Conservation (phyloP, 2,329 filamentous ascomycete species). For the Xylariaceae sp. region DNA sequence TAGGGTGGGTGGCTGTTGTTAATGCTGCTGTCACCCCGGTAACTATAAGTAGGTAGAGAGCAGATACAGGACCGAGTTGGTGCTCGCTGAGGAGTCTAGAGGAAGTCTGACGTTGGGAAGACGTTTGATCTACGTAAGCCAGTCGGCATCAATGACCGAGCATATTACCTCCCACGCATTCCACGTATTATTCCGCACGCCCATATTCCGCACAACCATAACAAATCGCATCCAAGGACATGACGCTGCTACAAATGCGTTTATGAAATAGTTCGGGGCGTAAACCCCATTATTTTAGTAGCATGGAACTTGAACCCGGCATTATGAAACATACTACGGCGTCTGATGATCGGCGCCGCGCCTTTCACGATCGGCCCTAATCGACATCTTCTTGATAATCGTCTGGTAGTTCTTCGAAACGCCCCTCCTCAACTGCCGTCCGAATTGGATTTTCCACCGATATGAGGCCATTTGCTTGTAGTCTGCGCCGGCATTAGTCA, state of each 20-base stretch:
- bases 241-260: neutral
- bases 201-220: neutral
- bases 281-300: neutral
- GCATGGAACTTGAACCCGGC: neutral
- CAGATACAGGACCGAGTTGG: neutral
- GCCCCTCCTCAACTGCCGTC: conserved; percentile 55
- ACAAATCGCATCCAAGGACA: neutral
- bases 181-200: too few relatives aligned
- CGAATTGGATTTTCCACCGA: conserved; percentile 65
- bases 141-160: neutral
- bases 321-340: neutral
- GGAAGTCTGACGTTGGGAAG: neutral
- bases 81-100: neutral
- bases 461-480: conserved; percentile 49
- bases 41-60: neutral
- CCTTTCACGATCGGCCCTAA: conserved; percentile 5
- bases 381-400: conserved; percentile 31
- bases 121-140: neutral
- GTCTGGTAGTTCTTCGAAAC: conserved; percentile 56
- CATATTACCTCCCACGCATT: neutral
- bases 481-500: conserved; percentile 23
- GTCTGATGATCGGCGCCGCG: neutral
- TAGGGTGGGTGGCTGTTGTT: neutral
- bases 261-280: neutral
- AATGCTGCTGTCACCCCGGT: neutral